Evolutionary conservation across 108 stramenopile genomes (phyloP).

Genomic region (Nitzschia palea): DNA sequence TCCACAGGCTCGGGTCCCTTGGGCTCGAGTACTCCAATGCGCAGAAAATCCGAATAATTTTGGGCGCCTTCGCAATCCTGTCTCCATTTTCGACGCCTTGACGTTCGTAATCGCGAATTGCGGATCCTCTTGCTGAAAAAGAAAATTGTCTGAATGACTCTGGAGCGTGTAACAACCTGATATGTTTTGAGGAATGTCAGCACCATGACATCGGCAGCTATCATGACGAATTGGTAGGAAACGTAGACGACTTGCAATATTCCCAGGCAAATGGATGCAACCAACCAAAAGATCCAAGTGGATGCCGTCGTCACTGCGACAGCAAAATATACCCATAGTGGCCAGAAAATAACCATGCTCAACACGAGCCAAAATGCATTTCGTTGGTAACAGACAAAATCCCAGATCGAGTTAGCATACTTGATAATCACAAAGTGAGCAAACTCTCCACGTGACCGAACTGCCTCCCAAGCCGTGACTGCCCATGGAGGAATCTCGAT

Average conservation of each 20-base stretch:
- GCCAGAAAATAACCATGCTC: conserved; percentile 75
- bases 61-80: conserved; percentile 50
- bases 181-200: conserved; percentile 75
- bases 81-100: conserved; percentile 74
- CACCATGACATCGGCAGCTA: conserved; percentile 56
- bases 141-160: conserved; percentile 27
- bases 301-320: conserved; percentile 63
- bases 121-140: conserved; percentile 33
- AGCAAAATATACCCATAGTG: conserved; percentile 63
- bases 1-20: conserved; percentile 12
- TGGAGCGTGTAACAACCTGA: conserved; percentile 39
- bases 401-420: conserved; percentile 9
- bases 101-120: conserved; percentile 20
- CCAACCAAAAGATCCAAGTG: conserved; percentile 86
- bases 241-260: conserved; percentile 75
- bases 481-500: conserved; percentile 36
- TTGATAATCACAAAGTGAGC: neutral
- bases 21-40: conserved; percentile 51
- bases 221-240: conserved; percentile 83
- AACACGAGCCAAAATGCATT: conserved; percentile 22
- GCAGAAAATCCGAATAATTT: conserved; percentile 59
- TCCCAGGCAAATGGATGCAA: conserved; percentile 61
- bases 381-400: conserved; percentile 22
- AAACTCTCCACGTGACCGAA: neutral
- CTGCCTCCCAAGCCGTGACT: conserved; percentile 17